phyloP scores from a whole-genome alignment of 257 asterid species.

The Catharanthus roseus region DNA sequence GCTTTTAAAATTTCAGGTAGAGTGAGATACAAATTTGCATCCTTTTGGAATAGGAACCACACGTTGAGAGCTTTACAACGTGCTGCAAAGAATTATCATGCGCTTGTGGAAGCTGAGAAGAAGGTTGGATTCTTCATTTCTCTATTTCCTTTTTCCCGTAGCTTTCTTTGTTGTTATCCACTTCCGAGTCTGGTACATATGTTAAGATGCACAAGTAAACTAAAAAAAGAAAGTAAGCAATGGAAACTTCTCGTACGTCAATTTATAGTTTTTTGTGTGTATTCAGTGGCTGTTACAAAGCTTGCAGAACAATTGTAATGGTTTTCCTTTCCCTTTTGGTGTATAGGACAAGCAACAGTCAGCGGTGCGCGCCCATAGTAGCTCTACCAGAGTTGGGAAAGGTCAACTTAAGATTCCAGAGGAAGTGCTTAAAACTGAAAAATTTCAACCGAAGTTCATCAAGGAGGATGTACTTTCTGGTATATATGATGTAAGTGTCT shows the following conservation, averaged over 20 bases:
- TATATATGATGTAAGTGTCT: constrained; percentile 52
- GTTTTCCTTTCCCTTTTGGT: not conserved
- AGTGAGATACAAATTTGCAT: constrained; percentile 91
- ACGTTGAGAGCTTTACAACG: constrained; percentile 66
- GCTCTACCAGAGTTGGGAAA: constrained; percentile 43
- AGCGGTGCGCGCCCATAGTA: constrained; percentile 67
- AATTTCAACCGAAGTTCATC: constrained; percentile 58
- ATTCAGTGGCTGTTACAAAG: not conserved
- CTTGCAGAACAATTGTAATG: not conserved
- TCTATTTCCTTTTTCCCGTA: not conserved
- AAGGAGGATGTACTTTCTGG: constrained; percentile 72
- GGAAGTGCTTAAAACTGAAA: constrained; percentile 37
- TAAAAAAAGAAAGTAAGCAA: not conserved
- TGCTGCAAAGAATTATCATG: constrained; percentile 46
- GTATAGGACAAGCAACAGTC: constrained; percentile 72
- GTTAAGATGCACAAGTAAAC: not conserved
- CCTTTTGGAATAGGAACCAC: constrained; percentile 95
- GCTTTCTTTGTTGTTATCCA: not conserved
- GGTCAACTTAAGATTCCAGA: constrained; percentile 38
- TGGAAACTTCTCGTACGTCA: not conserved
- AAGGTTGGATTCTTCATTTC: constrained; percentile 41
- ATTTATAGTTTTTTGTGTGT: not conserved
- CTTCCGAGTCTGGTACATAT: not conserved
- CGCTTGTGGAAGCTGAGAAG: constrained; percentile 76
- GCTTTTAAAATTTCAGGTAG: constrained; percentile 58